Evolutionary conservation across 1,284 basidiomycete genomes (phyloP), one percentile per base, ranked within the genome.

Genomic region (Ustilago tritici): DNA sequence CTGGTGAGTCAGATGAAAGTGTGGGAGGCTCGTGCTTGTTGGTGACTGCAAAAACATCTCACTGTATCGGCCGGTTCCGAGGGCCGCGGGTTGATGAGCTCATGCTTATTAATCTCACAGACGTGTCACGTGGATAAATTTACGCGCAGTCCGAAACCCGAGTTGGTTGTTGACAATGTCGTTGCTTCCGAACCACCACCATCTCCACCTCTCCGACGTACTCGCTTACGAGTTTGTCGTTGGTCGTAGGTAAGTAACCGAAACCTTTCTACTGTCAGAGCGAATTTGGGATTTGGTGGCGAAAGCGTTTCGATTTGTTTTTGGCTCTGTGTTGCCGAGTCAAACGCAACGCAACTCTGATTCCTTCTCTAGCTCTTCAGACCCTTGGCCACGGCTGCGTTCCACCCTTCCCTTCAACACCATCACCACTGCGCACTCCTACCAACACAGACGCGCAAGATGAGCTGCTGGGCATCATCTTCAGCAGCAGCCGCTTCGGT

Each of bases 381-480:
- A 41, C 53, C 53, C 53, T 56, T 35, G 9, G 23, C 31, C 38
- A 47, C 28, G 23, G 53, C 52, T 31, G 41, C 57, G 9, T 23
- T 35, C 38, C 46, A 43, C 38, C 56, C 9, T 28, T 38, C 23
- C 15, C 55, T 49, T 41, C 55, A 53, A 28, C 56, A 58, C 28
- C 50, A 35, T 40, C 56, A 58, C n/a, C 49, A 23, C n/a, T n/a
- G 3, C 36, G 19, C 4, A 46, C 57, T 32, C 15, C 32, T 10
- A 35, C 57, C 4, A 34, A 31, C n/a, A 3, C 34, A 35, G 15
- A 9, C 52, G n/a, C 43, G 4, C 52, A 63, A 50, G 34, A 72
- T 73, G 70, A 64, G 61, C 55, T 73, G 65, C 64, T 72, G 70
- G 64, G 60, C 70, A 47, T 58, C 70, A 0, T 65, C 65, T 12